Evolutionary conservation across 495 filamentous ascomycete species (phyloP).

Genomic region (Chaetomium fimeti): DNA sequence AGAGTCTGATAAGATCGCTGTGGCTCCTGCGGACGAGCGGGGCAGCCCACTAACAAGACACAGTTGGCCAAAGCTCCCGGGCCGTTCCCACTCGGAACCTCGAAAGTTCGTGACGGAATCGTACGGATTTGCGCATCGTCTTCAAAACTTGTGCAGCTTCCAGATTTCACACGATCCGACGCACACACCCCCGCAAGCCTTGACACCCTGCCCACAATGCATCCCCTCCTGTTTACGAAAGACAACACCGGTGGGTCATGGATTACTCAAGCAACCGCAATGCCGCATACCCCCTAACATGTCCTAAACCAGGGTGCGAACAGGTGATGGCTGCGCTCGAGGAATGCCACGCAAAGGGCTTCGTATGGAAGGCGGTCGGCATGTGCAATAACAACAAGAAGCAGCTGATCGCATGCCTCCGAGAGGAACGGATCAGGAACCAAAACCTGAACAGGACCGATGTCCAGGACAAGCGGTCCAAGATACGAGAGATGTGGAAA

Average conservation of each 20-base stretch:
- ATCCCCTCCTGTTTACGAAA: constrained; percentile 93
- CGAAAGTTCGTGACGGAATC: not conserved
- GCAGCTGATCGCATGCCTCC: constrained; percentile 77
- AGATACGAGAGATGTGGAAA: constrained; percentile 71
- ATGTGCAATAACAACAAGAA: constrained; percentile 86
- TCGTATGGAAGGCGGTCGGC: constrained; percentile 81
- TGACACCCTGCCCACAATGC: constrained; percentile 59
- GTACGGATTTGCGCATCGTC: not conserved
- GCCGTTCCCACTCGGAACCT: not conserved
- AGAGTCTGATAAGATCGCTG: not conserved
- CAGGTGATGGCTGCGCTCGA: constrained; percentile 90
- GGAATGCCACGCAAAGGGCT: constrained; percentile 90
- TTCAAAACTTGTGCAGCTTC: not conserved
- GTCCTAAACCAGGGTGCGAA: constrained; percentile 67
- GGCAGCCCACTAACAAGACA: not conserved
- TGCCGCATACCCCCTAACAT: constrained; percentile 11
- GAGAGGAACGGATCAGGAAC: constrained; percentile 71
- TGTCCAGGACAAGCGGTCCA: constrained; percentile 64
- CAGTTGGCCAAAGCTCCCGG: constrained; percentile 32
- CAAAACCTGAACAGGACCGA: constrained; percentile 72
- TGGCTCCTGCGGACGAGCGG: not conserved
- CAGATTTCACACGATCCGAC: not conserved
- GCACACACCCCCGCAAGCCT: not conserved
- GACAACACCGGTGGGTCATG: constrained; percentile 70
- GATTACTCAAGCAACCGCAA: not conserved